Evolutionary conservation across 2,329 filamentous ascomycete genomes (phyloP).

Genomic region (Phyllosticta citribraziliensis): DNA sequence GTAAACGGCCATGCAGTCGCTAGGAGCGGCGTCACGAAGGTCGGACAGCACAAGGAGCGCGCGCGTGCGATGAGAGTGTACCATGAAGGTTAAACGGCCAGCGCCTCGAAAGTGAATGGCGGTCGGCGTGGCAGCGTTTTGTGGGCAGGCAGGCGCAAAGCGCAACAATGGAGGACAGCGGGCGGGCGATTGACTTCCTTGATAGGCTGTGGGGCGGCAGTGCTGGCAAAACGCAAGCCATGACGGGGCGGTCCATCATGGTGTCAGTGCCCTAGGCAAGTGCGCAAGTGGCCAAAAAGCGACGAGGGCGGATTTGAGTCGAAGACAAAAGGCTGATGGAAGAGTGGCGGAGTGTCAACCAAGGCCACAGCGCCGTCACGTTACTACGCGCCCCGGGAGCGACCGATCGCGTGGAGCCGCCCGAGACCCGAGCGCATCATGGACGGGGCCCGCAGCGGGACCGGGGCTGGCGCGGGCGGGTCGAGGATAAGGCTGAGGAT

Average conservation of each 20-base stretch:
- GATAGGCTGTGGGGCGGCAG: conserved; percentile 14
- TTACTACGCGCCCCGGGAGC: neutral
- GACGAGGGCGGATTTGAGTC: neutral
- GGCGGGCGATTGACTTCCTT: conserved; percentile 8
- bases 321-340: neutral
- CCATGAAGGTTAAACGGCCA: neutral
- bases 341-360: neutral
- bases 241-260: conserved; percentile 5
- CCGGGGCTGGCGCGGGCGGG: neutral
- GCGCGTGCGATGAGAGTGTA: conserved; percentile 2
- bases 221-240: conserved; percentile 10
- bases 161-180: conserved; percentile 3
- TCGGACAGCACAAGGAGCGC: conserved; percentile 1
- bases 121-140: neutral
- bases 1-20: too few species aligned
- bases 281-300: conserved; percentile 6
- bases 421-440: neutral
- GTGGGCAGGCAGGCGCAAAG: neutral
- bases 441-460: neutral
- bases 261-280: conserved; percentile 7
- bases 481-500: neutral
- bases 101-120: neutral
- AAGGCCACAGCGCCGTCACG: neutral
- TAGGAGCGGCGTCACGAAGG: conserved; percentile 1
- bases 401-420: neutral